Percentiles rank a stretch among this genome's conserved stretches.
phyloP scores from a whole-genome alignment of 2,329 filamentous ascomycete species.

The Calonectria hawksworthii region DNA sequence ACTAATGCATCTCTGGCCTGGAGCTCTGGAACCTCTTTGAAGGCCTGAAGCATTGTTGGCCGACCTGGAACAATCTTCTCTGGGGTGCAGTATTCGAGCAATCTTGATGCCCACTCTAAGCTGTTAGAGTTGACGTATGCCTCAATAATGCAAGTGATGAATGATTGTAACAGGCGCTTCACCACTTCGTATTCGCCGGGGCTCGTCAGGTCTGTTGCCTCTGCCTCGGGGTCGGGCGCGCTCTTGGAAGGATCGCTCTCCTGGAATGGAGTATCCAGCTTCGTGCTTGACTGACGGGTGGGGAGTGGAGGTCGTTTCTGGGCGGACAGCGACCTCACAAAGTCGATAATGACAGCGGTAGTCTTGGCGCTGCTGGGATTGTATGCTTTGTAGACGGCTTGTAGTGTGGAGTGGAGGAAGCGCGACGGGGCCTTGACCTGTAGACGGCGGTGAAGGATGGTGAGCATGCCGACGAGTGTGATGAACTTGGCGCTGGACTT shows the following conservation, averaged over 20 bases:
- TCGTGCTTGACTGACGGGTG: slow-evolving; percentile 69
- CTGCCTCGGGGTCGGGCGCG: slow-evolving; percentile 73
- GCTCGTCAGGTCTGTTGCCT: slow-evolving; percentile 51
- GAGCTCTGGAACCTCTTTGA: slow-evolving; percentile 73
- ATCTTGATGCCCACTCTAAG: slow-evolving; percentile 72
- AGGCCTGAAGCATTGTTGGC: slow-evolving; percentile 73
- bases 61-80: slow-evolving; percentile 73
- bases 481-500: slow-evolving; percentile 70
- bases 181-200: slow-evolving; percentile 73
- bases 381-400: slow-evolving; percentile 78
- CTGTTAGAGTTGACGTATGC: slow-evolving; percentile 76
- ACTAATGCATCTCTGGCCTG: slow-evolving; percentile 75
- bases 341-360: slow-evolving; percentile 77
- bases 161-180: slow-evolving; percentile 77
- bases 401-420: slow-evolving; percentile 83
- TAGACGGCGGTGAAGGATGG: slow-evolving; percentile 80
- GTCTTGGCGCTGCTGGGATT: slow-evolving; percentile 74
- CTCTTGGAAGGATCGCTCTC: slow-evolving; percentile 67
- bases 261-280: slow-evolving; percentile 67
- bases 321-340: slow-evolving; percentile 78
- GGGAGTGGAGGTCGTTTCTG: slow-evolving; percentile 75
- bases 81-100: slow-evolving; percentile 79
- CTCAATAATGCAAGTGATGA: slow-evolving; percentile 83
- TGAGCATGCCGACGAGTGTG: slow-evolving; percentile 78
- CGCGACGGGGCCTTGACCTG: slow-evolving; percentile 83